A percentile compares a stretch with the other conserved stretches of the same genome.
Conservation (phyloP, 2,329 filamentous ascomycete species). For the Rhinocladiella mackenziei region DNA sequence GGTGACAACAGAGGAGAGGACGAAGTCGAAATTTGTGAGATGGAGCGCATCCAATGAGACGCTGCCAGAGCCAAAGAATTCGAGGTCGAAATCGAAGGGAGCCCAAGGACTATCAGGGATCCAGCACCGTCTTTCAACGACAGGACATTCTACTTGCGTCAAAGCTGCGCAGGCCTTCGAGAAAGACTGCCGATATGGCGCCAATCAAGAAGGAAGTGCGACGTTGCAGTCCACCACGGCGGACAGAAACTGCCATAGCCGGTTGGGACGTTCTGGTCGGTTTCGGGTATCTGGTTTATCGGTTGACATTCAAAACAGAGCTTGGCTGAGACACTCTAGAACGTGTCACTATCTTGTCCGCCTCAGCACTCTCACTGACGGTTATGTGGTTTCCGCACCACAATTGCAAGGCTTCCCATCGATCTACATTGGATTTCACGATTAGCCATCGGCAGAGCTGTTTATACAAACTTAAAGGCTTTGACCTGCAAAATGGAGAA, state of each 20-base stretch:
- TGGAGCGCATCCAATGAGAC: conserved; percentile 90
- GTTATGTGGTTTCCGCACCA: conserved; percentile 96
- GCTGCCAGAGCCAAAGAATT: conserved; percentile 82
- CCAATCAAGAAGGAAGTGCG: conserved; percentile 78
- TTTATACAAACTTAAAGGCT: conserved; percentile 70
- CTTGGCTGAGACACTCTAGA: conserved; percentile 73
- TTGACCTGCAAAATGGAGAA: conserved; percentile 76
- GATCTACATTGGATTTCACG: conserved; percentile 80
- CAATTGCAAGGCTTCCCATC: conserved; percentile 83
- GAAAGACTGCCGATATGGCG: conserved; percentile 64
- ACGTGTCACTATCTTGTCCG: conserved; percentile 66
- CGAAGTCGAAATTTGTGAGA: conserved; percentile 66
- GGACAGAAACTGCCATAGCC: conserved; percentile 73
- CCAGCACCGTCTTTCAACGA: conserved; percentile 84
- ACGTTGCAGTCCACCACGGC: conserved; percentile 68
- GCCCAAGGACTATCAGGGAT: conserved; percentile 64
- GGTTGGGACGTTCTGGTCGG: conserved; percentile 68
- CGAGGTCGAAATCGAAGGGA: conserved; percentile 74
- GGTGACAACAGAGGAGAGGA: conserved; percentile 58
- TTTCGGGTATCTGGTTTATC: conserved; percentile 82
- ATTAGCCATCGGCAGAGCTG: conserved; percentile 72
- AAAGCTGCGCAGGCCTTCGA: conserved; percentile 69
- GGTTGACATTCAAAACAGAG: conserved; percentile 64
- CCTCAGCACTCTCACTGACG: conserved; percentile 79
- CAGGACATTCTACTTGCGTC: conserved; percentile 81